A percentile compares a stretch with the other conserved stretches of the same genome.
phyloP scores from a whole-genome alignment of 164 flowering plant species.

The Platanus orientalis region DNA sequence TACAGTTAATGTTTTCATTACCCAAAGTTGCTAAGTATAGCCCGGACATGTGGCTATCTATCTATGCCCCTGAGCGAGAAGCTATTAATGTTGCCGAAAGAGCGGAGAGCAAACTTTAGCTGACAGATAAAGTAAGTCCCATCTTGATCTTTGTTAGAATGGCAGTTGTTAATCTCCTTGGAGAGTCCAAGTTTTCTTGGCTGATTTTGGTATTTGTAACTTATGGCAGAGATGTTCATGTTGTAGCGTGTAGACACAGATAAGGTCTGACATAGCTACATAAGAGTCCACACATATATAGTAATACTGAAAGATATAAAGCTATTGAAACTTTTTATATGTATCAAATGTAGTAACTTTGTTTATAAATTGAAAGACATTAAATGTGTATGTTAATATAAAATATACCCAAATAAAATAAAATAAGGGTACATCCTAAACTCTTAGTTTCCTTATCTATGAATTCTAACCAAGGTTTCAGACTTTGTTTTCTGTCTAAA shows the following conservation, averaged over 20 bases:
- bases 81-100: conserved; percentile 88
- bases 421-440: too few species aligned
- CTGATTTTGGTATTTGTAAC: background rate
- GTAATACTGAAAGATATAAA: too few species aligned
- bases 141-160: background rate
- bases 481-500: too few species aligned
- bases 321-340: too few species aligned
- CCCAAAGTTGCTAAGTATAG: background rate
- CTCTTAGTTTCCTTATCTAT: too few species aligned
- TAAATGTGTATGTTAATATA: too few species aligned
- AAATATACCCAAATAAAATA: too few species aligned
- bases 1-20: background rate
- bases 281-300: background rate
- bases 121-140: conserved; percentile 82
- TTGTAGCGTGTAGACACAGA: background rate
- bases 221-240: background rate
- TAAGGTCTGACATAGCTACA: background rate
- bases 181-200: background rate
- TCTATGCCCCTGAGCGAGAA: conserved; percentile 80
- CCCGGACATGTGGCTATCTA: background rate
- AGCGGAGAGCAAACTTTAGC: conserved; percentile 73
- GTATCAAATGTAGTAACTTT: too few species aligned
- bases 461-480: too few species aligned
- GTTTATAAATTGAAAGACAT: too few species aligned
- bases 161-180: background rate